Evolutionary conservation across 441 rosid genomes (phyloP).

Genomic region (Kokia cookei): DNA sequence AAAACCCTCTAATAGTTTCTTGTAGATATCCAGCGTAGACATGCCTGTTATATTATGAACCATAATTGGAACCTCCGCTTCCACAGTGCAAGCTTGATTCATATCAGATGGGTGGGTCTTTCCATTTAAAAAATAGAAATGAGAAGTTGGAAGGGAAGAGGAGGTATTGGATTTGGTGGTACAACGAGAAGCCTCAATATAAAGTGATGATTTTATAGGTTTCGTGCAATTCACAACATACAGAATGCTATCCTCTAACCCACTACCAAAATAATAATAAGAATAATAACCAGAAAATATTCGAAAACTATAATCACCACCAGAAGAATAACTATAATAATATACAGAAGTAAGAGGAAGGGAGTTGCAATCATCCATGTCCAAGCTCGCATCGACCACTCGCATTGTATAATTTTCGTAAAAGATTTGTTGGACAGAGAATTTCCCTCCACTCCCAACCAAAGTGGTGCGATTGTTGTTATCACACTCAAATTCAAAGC

Average conservation of each 20-base stretch:
- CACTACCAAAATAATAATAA: not conserved
- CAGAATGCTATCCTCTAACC: not conserved
- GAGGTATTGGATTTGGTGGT: not conserved
- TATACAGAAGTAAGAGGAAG: not conserved
- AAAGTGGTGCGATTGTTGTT: not conserved
- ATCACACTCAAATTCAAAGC: not conserved
- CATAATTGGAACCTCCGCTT: not conserved
- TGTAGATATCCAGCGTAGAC: not conserved
- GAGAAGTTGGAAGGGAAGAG: not conserved
- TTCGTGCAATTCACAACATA: not conserved
- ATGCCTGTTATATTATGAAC: not conserved
- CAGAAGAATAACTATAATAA: too few species aligned
- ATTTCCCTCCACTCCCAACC: not conserved
- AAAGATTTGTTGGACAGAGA: not conserved
- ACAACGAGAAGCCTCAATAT: not conserved
- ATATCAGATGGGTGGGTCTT: not conserved
- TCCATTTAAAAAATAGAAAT: not conserved
- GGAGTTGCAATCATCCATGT: not conserved
- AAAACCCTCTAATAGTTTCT: not conserved
- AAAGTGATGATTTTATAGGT: not conserved
- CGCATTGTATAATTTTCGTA: not conserved
- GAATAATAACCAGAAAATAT: too few species aligned
- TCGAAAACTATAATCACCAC: too few species aligned
- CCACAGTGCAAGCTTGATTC: not conserved
- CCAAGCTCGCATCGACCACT: not conserved